Evolutionary conservation across 1,139 yeast species (phyloP), one percentile per base, ranked within the genome.

Genomic region (Kluyveromyces marxianus): DNA sequence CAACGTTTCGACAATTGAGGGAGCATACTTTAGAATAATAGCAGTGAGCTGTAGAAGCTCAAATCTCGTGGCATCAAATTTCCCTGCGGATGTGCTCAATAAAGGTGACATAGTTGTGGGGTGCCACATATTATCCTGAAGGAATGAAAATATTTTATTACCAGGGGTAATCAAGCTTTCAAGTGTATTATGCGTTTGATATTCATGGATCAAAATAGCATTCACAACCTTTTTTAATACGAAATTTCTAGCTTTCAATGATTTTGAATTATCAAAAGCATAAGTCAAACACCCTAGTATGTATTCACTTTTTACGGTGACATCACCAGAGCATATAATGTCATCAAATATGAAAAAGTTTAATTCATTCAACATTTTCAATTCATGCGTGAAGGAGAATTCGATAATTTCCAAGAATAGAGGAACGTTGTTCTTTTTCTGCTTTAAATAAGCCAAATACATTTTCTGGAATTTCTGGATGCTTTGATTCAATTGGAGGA

Each of bases 31-130:
- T 37, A 90, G 77, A 40, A 92, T 67, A 44, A 85, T 68, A 0
- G 96, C 81, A 0, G 97, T 84, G 62, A 88, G 67, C 55, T 90
- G 96, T 37, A 94, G 71, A 14, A 92, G 70, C 50, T 87, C 94
- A 52, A 85, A 78, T 49, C 95, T 71, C 63, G 80, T 84, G 38
- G 77, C 73, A 58, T 92, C 97, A 56, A 82, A 74, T 4, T 81
- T 72, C 3, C 92, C 95, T 0, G 88, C 76, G 46, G 75, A 78
- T 2, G 77, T 70, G 29, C 76, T 69, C 7, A 62, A 37, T 30
- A 76, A 69, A n/a, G 35, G 32, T 24, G 26, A 26, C 5, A 37
- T 28, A 42, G 77, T 78, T 47, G 75, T 71, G 0, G 76, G 70
- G 54, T 77, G 73, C 98, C 98, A 92, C 10, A 92, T 72, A 48